phyloP scores from a whole-genome alignment of 495 filamentous ascomycete species.

The Viridothelium virens region DNA sequence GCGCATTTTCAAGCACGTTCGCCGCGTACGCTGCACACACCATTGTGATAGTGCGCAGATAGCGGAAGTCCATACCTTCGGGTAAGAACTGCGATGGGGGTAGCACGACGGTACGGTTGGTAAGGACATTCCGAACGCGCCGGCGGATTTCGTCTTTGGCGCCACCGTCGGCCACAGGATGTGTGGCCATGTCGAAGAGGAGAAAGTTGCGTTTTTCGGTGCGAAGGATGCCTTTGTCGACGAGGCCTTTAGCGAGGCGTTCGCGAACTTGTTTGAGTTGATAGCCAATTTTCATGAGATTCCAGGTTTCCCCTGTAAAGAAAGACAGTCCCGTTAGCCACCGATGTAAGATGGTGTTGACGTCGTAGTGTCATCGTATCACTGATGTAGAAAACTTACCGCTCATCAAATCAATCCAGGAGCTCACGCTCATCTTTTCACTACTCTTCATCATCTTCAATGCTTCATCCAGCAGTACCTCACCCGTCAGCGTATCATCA shows the following conservation, averaged over 20 bases:
- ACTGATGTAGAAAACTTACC: slow-evolving; percentile 50
- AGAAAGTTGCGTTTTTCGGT: slow-evolving; percentile 99
- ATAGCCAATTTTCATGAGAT: slow-evolving; percentile 99
- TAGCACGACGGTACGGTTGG: slow-evolving; percentile 86
- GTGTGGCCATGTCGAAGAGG: slow-evolving; percentile 98
- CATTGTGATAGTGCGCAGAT: slow-evolving; percentile 85
- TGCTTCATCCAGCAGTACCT: slow-evolving; percentile 95
- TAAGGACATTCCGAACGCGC: slow-evolving; percentile 86
- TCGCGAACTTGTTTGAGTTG: slow-evolving; percentile 98
- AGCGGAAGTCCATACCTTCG: slow-evolving; percentile 87
- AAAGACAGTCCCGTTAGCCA: not conserved
- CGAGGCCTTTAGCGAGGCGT: slow-evolving; percentile 92
- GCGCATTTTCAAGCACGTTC: slow-evolving; percentile 95
- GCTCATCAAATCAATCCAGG: slow-evolving; percentile 98
- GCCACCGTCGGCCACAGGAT: slow-evolving; percentile 93
- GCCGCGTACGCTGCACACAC: slow-evolving; percentile 97
- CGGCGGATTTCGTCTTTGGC: slow-evolving; percentile 95
- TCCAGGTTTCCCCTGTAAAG: slow-evolving; percentile 88
- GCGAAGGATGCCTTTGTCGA: slow-evolving; percentile 96
- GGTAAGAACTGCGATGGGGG: slow-evolving; percentile 77
- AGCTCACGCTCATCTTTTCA: slow-evolving; percentile 98
- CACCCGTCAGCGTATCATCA: slow-evolving; percentile 93
- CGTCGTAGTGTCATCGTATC: not conserved
- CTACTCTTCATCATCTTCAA: slow-evolving; percentile 99
- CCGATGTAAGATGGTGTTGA: not conserved